These are phyloP conservation scores for Lachnellula occidentalis DNA, from an alignment of 2,329 filamentous ascomycete genomes.

Conservation along the genomic window DNA sequence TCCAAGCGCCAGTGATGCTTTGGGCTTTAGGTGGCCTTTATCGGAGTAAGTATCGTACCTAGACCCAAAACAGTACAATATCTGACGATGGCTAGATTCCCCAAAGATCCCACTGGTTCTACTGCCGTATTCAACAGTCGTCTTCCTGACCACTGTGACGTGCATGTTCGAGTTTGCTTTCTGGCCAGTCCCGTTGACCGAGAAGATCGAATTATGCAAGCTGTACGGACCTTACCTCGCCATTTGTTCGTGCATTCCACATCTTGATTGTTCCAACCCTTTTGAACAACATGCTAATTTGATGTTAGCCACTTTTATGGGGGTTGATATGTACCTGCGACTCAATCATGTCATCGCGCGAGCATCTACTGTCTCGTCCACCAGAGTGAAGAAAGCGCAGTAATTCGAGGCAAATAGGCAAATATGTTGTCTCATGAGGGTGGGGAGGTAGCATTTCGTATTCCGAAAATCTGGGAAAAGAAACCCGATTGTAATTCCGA, in stretches of 20 bases:
- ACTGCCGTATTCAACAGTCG: conserved; percentile 53
- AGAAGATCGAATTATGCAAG: conserved; percentile 45
- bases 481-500: background rate
- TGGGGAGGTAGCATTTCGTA: no score
- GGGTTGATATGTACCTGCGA: conserved; percentile 36
- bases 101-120: conserved; percentile 54
- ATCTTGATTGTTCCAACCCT: background rate
- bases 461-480: no score
- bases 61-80: background rate
- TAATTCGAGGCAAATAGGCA: background rate
- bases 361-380: background rate
- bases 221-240: conserved; percentile 53
- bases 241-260: conserved; percentile 41
- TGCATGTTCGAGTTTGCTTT: conserved; percentile 56
- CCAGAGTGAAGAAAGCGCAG: background rate
- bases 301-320: conserved; percentile 36
- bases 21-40: conserved; percentile 54
- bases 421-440: background rate
- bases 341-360: conserved; percentile 21
- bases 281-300: background rate
- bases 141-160: conserved; percentile 55
- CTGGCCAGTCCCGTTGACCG: conserved; percentile 43
- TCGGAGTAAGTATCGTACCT: conserved; percentile 35
- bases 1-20: conserved; percentile 55
- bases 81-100: conserved; percentile 38